Evolutionary conservation across 176 grass and related monocot genomes (phyloP), one percentile per base, ranked within the genome.

Genomic region (Leersia perrieri): DNA sequence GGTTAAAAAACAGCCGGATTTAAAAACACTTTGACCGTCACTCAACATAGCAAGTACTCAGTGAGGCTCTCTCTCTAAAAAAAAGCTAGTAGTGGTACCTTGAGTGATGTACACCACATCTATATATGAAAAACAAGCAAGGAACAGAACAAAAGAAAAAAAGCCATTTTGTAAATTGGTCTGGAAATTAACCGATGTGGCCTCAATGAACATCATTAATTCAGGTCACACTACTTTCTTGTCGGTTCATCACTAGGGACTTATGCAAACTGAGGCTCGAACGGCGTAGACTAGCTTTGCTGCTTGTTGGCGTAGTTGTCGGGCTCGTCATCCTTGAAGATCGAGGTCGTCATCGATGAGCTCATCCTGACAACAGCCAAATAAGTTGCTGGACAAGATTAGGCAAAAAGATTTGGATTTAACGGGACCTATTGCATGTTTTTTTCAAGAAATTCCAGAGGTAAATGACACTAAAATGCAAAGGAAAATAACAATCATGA

Each of bases 251-350:
- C 3, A 47, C 45, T 68, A 32, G 41, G n/a, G 34, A 41, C 45
- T 5, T n/a, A n/a, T n/a, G 20, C 6, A 45, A 66, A n/a, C 20
- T 25, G 12, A 33, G 20, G 35, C 7, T 2, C 1, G 12, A 25
- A 8, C 15, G 23, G 5, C 22, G 2, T 7, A 38, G 18, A 68
- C 68, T 90, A 82, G 47, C 45, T 36, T n/a, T n/a, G n/a, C 66
- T 79, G 66, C 23, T 90, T 90, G 73, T 60, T 45, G 20, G 79
- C 67, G 0, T 73, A 81, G 72, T 13, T 78, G 60, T 90, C 79
- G 3, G 72, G 72, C 9, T 85, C 77, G 1, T 66, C 64, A 0
- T 89, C 86, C 57, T 87, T 86, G 41, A 76, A 77, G 44, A n/a
- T n/a, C n/a, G n/a, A 79, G 2, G n/a, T 73, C 80, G 0, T 53